These are phyloP conservation scores for Thelephora terrestris DNA, from an alignment of 1,284 basidiomycete genomes.

Conservation along the genomic window DNA sequence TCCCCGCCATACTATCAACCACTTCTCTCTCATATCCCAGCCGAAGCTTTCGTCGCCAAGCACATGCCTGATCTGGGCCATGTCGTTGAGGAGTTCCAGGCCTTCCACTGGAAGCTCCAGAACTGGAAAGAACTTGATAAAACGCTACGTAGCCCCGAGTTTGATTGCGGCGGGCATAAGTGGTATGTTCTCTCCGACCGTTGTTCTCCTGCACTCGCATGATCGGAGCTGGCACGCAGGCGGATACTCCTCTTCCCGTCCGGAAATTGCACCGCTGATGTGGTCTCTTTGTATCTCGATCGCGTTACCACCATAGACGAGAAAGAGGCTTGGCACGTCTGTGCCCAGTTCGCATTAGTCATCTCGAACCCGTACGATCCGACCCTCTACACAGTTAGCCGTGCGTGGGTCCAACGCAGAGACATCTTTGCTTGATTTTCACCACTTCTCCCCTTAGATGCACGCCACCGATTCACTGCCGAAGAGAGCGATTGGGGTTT, in stretches of 20 bases:
- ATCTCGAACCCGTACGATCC: constrained; percentile 96
- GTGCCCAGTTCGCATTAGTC: constrained; percentile 97
- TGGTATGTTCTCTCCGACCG: constrained; percentile 53
- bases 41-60: constrained; percentile 87
- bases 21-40: too few species aligned
- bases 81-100: constrained; percentile 90
- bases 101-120: constrained; percentile 74
- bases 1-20: constrained; percentile 16
- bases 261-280: constrained; percentile 98
- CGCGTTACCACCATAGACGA: constrained; percentile 97
- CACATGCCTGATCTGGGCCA: constrained; percentile 94
- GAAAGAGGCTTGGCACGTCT: constrained; percentile 99
- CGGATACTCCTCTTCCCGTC: constrained; percentile 97
- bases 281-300: constrained; percentile 98
- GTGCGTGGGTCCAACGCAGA: constrained; percentile 39
- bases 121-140: constrained; percentile 94
- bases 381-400: constrained; percentile 94
- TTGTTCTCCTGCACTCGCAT: constrained; percentile 9
- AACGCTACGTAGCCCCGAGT: constrained; percentile 90
- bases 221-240: constrained; percentile 38
- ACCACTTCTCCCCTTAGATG: constrained; percentile 52
- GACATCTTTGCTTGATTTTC: constrained; percentile 4
- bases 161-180: constrained; percentile 95
- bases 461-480: constrained; percentile 97
- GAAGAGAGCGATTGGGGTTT: constrained; percentile 99